A percentile compares a stretch with the other conserved stretches of the same genome.
phyloP scores from a whole-genome alignment of 345 rosid species.

The Salix suchowensis region DNA sequence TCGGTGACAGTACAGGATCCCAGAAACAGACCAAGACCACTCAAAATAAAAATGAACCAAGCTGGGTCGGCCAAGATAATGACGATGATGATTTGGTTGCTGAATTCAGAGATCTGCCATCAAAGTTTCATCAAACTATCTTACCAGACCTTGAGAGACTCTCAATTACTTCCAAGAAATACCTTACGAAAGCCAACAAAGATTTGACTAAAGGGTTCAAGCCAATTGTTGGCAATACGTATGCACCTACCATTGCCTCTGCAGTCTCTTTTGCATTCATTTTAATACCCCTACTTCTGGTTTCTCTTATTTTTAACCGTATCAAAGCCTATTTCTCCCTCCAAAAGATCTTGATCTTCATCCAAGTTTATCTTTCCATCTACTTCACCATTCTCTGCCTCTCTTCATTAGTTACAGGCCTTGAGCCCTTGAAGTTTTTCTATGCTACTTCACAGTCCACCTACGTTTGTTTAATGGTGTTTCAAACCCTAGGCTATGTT shows the following conservation, averaged over 20 bases:
- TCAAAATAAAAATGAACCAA: constrained; percentile 4
- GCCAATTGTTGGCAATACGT: constrained; percentile 68
- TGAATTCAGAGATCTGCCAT: constrained; percentile 76
- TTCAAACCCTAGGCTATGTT: constrained; percentile 73
- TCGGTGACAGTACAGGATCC: constrained; percentile 12
- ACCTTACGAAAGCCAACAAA: constrained; percentile 72
- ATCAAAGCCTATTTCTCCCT: constrained; percentile 87
- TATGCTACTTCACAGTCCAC: constrained; percentile 71
- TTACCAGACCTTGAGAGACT: constrained; percentile 79
- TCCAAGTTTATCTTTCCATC: constrained; percentile 88
- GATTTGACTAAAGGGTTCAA: constrained; percentile 77
- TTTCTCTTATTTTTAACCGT: constrained; percentile 65
- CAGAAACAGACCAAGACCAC: constrained; percentile 19
- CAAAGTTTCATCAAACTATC: constrained; percentile 60
- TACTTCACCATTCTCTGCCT: constrained; percentile 84
- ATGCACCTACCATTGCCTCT: constrained; percentile 69
- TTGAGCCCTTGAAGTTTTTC: constrained; percentile 80
- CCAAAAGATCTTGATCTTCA: constrained; percentile 69
- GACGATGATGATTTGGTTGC: constrained; percentile 55
- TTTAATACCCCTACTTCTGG: constrained; percentile 67
- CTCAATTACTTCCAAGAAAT: constrained; percentile 68
- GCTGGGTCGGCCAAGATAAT: constrained; percentile 58
- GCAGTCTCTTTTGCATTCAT: constrained; percentile 61
- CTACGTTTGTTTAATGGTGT: constrained; percentile 63
- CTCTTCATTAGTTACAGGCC: constrained; percentile 66